Evolutionary conservation across 768 basidiomycete genomes (phyloP).

Genomic region (Trametes punicea): DNA sequence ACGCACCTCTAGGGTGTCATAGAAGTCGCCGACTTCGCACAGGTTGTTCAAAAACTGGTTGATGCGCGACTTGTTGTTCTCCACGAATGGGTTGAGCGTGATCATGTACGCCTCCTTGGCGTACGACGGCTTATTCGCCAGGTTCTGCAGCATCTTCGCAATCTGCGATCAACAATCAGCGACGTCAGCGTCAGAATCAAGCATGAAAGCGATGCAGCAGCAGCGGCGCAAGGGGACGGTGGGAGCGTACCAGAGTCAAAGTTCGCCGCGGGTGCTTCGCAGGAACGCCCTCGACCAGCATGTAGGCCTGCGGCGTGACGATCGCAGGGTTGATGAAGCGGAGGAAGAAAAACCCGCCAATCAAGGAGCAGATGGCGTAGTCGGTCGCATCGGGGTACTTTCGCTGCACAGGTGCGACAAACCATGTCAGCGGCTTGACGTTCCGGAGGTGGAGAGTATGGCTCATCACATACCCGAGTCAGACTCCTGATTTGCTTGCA

Average conservation of each 20-base stretch:
- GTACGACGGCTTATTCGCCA: constrained; percentile 98
- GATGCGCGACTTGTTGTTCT: constrained; percentile 97
- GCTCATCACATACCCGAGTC: constrained; percentile 65
- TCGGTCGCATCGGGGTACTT: constrained; percentile 99
- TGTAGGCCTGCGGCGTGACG: constrained; percentile 98
- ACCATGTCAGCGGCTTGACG: constrained; percentile 6
- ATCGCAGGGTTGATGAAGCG: constrained; percentile 99
- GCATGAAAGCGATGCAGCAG: neutral
- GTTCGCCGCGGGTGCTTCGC: constrained; percentile 97
- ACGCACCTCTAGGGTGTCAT: constrained; percentile 92
- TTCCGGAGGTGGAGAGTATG: neutral
- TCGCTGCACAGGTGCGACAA: constrained; percentile 50
- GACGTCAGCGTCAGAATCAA: neutral
- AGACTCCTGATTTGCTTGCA: constrained; percentile 98
- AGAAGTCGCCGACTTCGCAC: constrained; percentile 99
- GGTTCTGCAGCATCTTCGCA: constrained; percentile 99
- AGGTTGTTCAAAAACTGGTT: constrained; percentile 95
- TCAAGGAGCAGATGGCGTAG: constrained; percentile 96
- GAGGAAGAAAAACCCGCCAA: constrained; percentile 99
- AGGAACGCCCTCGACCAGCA: constrained; percentile 97
- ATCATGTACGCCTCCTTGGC: constrained; percentile 99
- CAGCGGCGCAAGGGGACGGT: neutral
- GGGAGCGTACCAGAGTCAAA: constrained; percentile 68
- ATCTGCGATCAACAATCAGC: constrained; percentile 76
- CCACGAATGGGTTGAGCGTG: constrained; percentile 96